Evolutionary conservation across 164 flowering plant species (phyloP), one percentile per base, ranked within the genome.

Genomic region (Dillenia turbinata): DNA sequence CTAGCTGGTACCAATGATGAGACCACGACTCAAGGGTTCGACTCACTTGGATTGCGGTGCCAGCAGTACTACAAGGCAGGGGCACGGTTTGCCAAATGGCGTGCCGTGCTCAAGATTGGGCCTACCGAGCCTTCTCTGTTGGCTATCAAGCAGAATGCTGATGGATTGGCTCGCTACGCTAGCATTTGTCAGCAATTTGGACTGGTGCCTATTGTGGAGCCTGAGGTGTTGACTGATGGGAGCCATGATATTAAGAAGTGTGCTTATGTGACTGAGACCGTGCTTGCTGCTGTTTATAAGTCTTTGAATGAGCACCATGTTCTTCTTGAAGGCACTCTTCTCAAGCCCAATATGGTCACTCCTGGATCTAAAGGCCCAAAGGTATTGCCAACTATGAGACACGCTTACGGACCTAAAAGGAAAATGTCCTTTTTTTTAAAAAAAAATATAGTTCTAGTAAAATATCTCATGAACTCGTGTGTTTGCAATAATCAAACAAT

Each of bases 261-360:
- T 52, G 92, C 90, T 2, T 86, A 82, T 14, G 96, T 63, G 0
- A 89, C 96, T 0, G 92, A 89, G 64, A 78, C 71, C 8, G 91
- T 89, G 47, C 70, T 89, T 26, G 92, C 96, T 0, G 92, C 96
- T 3, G 86, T 81, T 47, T 89, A 82, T 71, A 89, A 89, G 85
- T 90, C 96, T 0, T 70, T 89, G 56, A 89, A 85, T 67, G 96
- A 89, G 33, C 96, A 89, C 4, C 96, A 89, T 68, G 96, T 89
- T 5, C 84, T 89, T 40, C 78, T 89, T 2, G 96, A 89, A 68
- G 96, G 96, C 11, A 87, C 90, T 0, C 83, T 89, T 33, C 79
- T 89, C 47, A 89, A 87, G 78, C 92, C 96, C 49, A 89, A 89
- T 70, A 89, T 89, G 96, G 90, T 89, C 64, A 83, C 89, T 8